These are phyloP conservation scores for Vitis hybrid DNA, from an alignment of 177 flowering plant species.

Conservation along the genomic window DNA sequence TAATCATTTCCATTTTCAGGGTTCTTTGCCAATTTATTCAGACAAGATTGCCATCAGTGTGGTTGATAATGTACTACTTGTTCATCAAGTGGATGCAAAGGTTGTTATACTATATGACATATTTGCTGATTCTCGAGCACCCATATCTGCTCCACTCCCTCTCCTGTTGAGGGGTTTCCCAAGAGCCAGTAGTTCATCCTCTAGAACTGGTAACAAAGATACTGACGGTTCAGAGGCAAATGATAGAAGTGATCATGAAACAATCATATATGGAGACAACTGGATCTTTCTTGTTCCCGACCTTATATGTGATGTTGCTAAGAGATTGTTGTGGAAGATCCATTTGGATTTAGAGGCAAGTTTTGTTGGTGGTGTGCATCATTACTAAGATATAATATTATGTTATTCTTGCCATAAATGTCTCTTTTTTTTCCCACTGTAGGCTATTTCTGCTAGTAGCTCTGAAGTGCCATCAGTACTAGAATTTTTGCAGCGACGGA, in stretches of 20 bases:
- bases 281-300: slow-evolving; percentile 92
- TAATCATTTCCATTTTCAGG: slow-evolving; percentile 41
- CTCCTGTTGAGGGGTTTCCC: slow-evolving; percentile 64
- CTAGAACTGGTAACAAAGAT: slow-evolving; percentile 32
- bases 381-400: background rate
- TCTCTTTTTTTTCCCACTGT: slow-evolving; percentile 15
- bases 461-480: slow-evolving; percentile 78
- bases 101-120: slow-evolving; percentile 90
- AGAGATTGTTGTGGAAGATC: slow-evolving; percentile 80
- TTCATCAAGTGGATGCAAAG: slow-evolving; percentile 98
- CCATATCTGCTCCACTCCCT: slow-evolving; percentile 99
- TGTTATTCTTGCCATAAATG: slow-evolving; percentile 3
- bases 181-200: slow-evolving; percentile 32
- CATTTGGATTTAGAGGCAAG: slow-evolving; percentile 85
- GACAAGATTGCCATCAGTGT: slow-evolving; percentile 81
- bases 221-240: slow-evolving; percentile 34
- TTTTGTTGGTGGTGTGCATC: background rate
- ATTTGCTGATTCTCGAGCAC: slow-evolving; percentile 77
- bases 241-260: slow-evolving; percentile 37
- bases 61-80: slow-evolving; percentile 87
- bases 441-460: slow-evolving; percentile 95
- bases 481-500: slow-evolving; percentile 89
- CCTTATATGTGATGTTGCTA: slow-evolving; percentile 68
- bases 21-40: slow-evolving; percentile 91
- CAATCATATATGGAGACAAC: slow-evolving; percentile 64